Evolutionary conservation across 2,329 filamentous ascomycete genomes (phyloP), one percentile per base, ranked within the genome.

Genomic region (Incumbomyces delicatus): DNA sequence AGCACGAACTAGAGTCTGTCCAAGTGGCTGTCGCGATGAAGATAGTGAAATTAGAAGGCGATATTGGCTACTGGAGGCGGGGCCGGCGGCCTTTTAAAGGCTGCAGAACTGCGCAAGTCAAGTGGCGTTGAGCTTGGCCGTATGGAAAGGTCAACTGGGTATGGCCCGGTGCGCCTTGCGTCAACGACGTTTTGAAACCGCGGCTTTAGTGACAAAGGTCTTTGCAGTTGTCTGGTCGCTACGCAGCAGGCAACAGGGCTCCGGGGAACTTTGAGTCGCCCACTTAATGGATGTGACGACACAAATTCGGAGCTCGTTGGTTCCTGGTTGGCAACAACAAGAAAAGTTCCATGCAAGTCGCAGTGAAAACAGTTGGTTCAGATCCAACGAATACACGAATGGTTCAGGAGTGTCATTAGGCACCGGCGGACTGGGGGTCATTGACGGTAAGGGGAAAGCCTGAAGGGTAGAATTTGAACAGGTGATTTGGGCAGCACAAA

Each of bases 41-140:
- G 11, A 6, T 17, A 14, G 20, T 33, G n/a, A 30, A 17, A 17
- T 10, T 32, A 17, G 27, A 32, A 17, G 20, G 12, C 11, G 22
- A 27, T n/a, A 20, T 36, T 16, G 31, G 17, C 31, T 22, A 34
- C 17, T n/a, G 37, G 38, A 41, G 41, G 39, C 40, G 41, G 34
- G 46, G 36, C 41, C 29, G 10, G 14, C 12, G 35, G 20, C 48
- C 8, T 47, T 51, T 33, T 44, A 36, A 45, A 35, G 35, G 41
- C 35, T 51, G 47, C 27, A 34, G 6, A 20, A 30, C 29, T 14
- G 33, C 22, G 22, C 22, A 27, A 27, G 22, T 27, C 32, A 38
- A 13, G 33, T 45, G 42, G 42, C 42, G 42, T 13, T 36, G 41
- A 31, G 6, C 22, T 45, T 36, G 31, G 42, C 33, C 16, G 22